phyloP scores from a whole-genome alignment of 805 yeast species.

The Yarrowia sp. region DNA sequence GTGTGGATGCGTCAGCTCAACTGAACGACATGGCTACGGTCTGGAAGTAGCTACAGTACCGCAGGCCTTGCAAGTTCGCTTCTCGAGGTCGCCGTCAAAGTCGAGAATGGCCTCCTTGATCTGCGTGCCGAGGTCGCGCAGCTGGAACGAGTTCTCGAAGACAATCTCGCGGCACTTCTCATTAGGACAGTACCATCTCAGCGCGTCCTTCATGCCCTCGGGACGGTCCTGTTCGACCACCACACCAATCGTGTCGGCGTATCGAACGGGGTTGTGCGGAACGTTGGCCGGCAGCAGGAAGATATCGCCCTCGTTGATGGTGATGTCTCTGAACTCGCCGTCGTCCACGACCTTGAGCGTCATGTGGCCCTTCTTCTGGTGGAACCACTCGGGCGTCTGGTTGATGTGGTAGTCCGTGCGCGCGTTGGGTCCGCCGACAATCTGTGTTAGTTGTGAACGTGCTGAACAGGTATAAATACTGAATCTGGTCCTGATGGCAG shows the following conservation, averaged over 20 bases:
- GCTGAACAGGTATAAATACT: no score
- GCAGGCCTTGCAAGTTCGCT: constrained; percentile 72
- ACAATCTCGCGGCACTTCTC: constrained; percentile 57
- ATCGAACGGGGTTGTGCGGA: constrained; percentile 90
- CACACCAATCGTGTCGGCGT: constrained; percentile 79
- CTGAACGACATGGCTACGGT: not conserved
- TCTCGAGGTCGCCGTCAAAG: constrained; percentile 60
- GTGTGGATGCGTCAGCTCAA: not conserved
- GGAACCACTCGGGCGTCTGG: constrained; percentile 92
- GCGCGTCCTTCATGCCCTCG: constrained; percentile 59
- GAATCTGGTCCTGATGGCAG: no score
- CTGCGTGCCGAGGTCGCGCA: constrained; percentile 83
- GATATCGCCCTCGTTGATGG: constrained; percentile 83
- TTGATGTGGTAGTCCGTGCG: constrained; percentile 91
- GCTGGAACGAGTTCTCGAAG: constrained; percentile 68
- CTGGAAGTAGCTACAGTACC: constrained; percentile 49
- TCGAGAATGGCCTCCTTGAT: constrained; percentile 75
- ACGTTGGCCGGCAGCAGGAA: constrained; percentile 78
- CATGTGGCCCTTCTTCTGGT: constrained; percentile 85
- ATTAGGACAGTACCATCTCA: constrained; percentile 82
- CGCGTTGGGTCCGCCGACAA: constrained; percentile 94
- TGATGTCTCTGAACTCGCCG: constrained; percentile 70
- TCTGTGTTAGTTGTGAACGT: constrained; percentile 42
- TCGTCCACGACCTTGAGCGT: constrained; percentile 76
- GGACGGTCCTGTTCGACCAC: constrained; percentile 94